Percentiles rank a stretch among this genome's conserved stretches.
Conservation (phyloP, 2,329 filamentous ascomycete species). For the Penicillium sclerotiorum region DNA sequence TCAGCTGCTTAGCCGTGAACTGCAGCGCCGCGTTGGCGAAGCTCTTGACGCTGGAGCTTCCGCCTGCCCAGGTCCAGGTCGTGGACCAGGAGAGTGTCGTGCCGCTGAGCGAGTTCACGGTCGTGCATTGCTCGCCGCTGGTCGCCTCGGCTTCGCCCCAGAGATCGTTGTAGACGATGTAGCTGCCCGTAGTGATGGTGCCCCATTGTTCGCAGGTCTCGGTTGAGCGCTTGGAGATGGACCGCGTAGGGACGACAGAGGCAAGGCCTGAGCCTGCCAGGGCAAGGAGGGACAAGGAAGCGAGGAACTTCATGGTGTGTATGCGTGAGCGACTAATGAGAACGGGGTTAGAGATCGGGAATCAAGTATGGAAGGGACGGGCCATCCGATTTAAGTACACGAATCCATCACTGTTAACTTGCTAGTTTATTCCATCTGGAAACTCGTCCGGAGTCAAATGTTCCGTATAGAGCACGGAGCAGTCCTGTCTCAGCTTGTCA, state of each 20-base stretch:
- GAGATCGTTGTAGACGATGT: conserved; percentile 58
- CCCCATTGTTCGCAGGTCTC: conserved; percentile 47
- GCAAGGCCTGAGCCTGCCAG: conserved; percentile 28
- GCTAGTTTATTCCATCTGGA: conserved; percentile 2
- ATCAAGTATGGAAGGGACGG: neutral
- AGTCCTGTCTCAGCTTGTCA: conserved; percentile 20
- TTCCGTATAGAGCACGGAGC: conserved; percentile 22
- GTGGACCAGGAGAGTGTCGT: conserved; percentile 48
- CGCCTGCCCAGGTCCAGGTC: conserved; percentile 49
- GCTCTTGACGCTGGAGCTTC: conserved; percentile 48
- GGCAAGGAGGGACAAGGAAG: conserved; percentile 23
- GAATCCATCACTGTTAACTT: neutral
- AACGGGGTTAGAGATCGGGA: neutral
- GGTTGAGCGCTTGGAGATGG: conserved; percentile 27
- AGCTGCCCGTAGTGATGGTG: conserved; percentile 42
- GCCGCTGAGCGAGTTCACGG: conserved; percentile 39
- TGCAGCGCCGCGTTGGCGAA: conserved; percentile 49
- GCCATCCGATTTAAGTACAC: neutral
- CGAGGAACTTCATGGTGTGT: conserved; percentile 32
- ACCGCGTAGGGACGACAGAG: conserved; percentile 23
- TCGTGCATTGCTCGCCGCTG: conserved; percentile 48
- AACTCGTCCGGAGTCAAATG: conserved; percentile 7
- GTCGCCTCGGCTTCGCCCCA: conserved; percentile 48
- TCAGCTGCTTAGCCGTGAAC: conserved; percentile 38
- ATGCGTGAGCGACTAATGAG: conserved; percentile 3